phyloP scores from a whole-genome alignment of 805 yeast species.

The Barnettozyma californica region DNA sequence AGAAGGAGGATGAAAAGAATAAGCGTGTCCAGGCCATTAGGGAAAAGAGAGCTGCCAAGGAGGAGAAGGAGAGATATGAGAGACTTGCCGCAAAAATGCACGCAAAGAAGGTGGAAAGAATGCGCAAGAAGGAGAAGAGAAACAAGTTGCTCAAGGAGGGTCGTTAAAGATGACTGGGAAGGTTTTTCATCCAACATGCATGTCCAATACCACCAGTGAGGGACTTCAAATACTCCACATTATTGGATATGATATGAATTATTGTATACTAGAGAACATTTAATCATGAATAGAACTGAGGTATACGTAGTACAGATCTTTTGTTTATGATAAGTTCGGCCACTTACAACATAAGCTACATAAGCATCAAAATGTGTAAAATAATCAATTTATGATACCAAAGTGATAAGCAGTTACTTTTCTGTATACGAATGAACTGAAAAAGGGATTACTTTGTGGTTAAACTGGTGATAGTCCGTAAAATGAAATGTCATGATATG shows the following conservation, averaged over 20 bases:
- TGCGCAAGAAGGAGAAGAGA: slow-evolving; percentile 89
- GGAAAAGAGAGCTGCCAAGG: slow-evolving; percentile 72
- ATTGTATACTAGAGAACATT: neutral
- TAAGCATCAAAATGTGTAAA: no score
- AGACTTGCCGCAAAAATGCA: slow-evolving; percentile 82
- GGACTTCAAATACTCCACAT: neutral
- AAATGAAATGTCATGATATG: neutral
- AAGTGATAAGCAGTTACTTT: no score
- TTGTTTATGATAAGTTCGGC: no score
- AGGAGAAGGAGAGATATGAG: slow-evolving; percentile 85
- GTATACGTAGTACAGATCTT: no score
- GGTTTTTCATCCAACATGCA: neutral
- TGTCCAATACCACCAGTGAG: neutral
- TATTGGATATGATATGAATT: neutral
- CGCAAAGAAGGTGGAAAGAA: slow-evolving; percentile 83
- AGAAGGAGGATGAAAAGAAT: slow-evolving; percentile 58
- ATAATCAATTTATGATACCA: no score
- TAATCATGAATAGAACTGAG: neutral
- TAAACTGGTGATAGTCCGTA: no score
- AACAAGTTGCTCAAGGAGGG: slow-evolving; percentile 82
- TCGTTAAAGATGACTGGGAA: slow-evolving; percentile 41
- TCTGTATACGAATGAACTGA: neutral
- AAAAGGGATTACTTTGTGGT: neutral
- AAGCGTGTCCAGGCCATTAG: slow-evolving; percentile 51
- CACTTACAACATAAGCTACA: no score